Evolutionary conservation across 2,329 filamentous ascomycete species (phyloP), one percentile per base, ranked within the genome.

Genomic region (Diaporthe sp.): DNA sequence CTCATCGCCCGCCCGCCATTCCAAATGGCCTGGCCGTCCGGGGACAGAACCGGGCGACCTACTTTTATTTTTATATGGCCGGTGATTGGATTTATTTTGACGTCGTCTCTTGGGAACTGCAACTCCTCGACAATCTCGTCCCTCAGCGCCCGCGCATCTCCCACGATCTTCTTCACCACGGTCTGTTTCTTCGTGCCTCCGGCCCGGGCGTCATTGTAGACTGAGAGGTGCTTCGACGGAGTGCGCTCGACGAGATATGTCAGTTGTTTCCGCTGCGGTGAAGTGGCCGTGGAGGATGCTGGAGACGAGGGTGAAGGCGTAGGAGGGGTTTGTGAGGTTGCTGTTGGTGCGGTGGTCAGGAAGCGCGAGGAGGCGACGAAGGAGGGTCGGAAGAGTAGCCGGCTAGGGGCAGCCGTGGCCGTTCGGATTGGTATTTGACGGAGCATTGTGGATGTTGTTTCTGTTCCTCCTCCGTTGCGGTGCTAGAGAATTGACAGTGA

Each of bases 181-280:
- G 96, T 97, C 80, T 94, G 85, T 80, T 92, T 91, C 81, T 92
- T 88, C 78, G 94, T 97, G 20, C 95, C 94, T 71, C 95, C 95
- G 17, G 91, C 89, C 86, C 94, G 96, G 78, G 85, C 87, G 78
- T 92, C 88, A 22, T 92, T 87, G 85, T 98, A 99, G 60, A 98
- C 90, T 34, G 95, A 92, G 3, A 97, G 86, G 78, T 95, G 91
- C 65, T 92, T 90, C 51, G 90, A 92, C 1, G 88, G 86, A 4
- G 95, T 96, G 77, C 95, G 93, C 71, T 88, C 87, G 78, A 98
- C 89, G 80, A 92, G 89, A 87, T 95, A 98, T 15, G 91, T 89
- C 42, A 91, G 83, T 67, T 87, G 83, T 85, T 73, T 84, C 76
- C 75, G 73, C 78, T 75, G 72, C 37, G 76, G 22, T 15, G 58